Conservation (phyloP, 2,329 filamentous ascomycete species). For the Talaromyces pinophilus region DNA sequence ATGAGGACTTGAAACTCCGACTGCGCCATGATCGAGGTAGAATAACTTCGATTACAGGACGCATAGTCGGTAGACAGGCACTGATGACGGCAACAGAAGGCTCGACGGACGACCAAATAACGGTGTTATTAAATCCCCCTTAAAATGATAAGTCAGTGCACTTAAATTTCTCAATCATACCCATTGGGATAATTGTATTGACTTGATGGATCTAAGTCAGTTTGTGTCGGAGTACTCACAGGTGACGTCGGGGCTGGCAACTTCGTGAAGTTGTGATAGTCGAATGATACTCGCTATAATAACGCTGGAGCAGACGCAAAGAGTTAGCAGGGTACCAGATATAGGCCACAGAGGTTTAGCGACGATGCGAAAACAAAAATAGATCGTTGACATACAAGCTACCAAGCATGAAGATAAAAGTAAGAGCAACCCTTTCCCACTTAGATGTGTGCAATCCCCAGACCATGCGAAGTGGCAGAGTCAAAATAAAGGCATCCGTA, state of each 20-base stretch:
- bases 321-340: not conserved
- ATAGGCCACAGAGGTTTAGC: constrained; percentile 28
- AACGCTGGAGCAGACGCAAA: not conserved
- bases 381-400: constrained; percentile 26
- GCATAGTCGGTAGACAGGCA: constrained; percentile 35
- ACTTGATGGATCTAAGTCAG: not conserved
- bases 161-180: not conserved
- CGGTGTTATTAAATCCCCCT: not conserved
- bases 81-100: constrained; percentile 34
- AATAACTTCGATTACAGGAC: constrained; percentile 29
- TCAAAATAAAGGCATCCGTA: constrained; percentile 32
- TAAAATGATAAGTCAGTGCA: not conserved
- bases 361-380: constrained; percentile 32
- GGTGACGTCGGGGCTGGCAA: not conserved
- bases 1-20: not conserved
- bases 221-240: not conserved
- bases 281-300: not conserved
- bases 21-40: constrained; percentile 21
- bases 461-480: constrained; percentile 33
- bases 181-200: not conserved
- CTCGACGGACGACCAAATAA: constrained; percentile 34
- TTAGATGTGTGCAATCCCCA: constrained; percentile 32
- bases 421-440: constrained; percentile 30
- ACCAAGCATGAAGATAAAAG: constrained; percentile 34
- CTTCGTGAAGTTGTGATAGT: not conserved